Conservation (phyloP, 768 basidiomycete genomes). For the Termitomyces sp. region DNA sequence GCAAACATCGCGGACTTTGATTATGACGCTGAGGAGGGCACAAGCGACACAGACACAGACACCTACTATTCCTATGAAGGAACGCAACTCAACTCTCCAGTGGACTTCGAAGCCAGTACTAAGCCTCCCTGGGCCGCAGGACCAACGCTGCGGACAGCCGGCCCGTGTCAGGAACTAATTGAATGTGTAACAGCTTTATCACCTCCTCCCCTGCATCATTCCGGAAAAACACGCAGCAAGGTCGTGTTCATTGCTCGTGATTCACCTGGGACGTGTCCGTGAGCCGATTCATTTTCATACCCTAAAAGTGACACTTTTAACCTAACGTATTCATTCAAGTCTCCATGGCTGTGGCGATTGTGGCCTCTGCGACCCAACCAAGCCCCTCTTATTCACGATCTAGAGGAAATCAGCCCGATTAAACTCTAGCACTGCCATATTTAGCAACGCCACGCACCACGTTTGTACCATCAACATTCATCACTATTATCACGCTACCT, state of each 20-base stretch:
- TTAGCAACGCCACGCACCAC: conserved; percentile 1
- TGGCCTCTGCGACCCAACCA: conserved; percentile 10
- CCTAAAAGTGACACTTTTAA: not conserved
- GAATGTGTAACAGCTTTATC: conserved; percentile 10
- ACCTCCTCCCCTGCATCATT: conserved; percentile 13
- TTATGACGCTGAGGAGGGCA: not conserved
- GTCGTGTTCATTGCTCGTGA: conserved; percentile 14
- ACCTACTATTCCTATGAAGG: conserved; percentile 10
- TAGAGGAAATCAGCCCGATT: not conserved
- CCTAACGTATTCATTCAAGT: conserved; percentile 2
- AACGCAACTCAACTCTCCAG: not conserved
- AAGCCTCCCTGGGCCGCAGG: not conserved
- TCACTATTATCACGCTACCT: not conserved
- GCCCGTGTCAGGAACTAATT: not conserved
- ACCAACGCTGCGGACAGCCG: not conserved
- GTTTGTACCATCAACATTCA: conserved; percentile 1
- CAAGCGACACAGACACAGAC: conserved; percentile 9
- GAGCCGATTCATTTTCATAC: not conserved
- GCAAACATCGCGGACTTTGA: conserved; percentile 12
- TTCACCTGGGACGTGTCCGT: conserved; percentile 16
- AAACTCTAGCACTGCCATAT: not conserved
- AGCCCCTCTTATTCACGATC: conserved; percentile 5
- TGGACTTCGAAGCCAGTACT: not conserved
- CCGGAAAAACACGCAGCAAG: conserved; percentile 15
- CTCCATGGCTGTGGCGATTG: conserved; percentile 13